A percentile compares a stretch with the other conserved stretches of the same genome.
Evolutionary conservation across 2,329 filamentous ascomycete species (phyloP).

Genomic region (Dendrostoma leiphaemia): DNA sequence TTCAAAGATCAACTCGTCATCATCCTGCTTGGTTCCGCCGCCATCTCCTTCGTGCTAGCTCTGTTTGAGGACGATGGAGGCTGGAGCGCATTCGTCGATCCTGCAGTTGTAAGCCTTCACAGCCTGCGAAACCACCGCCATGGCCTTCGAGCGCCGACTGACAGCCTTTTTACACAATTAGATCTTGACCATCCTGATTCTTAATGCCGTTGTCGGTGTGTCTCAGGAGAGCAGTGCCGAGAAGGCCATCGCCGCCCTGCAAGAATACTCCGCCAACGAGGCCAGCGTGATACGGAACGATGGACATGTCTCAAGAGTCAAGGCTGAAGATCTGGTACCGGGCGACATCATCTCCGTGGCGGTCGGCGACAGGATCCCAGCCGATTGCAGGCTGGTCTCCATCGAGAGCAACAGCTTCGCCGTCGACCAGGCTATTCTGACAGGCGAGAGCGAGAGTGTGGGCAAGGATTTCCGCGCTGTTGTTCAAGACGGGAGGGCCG

Average conservation of each 20-base stretch:
- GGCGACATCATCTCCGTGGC: slow-evolving; percentile 87
- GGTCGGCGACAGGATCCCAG: slow-evolving; percentile 90
- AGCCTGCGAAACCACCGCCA: neutral
- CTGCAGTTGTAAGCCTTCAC: slow-evolving; percentile 71
- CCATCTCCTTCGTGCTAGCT: slow-evolving; percentile 88
- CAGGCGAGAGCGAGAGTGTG: slow-evolving; percentile 96
- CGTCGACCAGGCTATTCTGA: slow-evolving; percentile 94
- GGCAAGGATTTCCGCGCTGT: slow-evolving; percentile 70
- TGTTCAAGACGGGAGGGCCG: slow-evolving; percentile 76
- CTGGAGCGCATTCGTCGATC: slow-evolving; percentile 97
- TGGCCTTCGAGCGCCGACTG: neutral
- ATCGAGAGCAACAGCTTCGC: slow-evolving; percentile 98
- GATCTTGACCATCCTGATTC: slow-evolving; percentile 94
- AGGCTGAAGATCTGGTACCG: slow-evolving; percentile 95
- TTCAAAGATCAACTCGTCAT: slow-evolving; percentile 99
- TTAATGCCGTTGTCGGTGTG: slow-evolving; percentile 96
- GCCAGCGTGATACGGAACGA: slow-evolving; percentile 85
- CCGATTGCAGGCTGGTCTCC: slow-evolving; percentile 84
- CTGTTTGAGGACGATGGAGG: slow-evolving; percentile 91
- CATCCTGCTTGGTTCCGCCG: slow-evolving; percentile 89
- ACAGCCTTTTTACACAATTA: slow-evolving; percentile 34
- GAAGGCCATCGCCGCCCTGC: slow-evolving; percentile 94
- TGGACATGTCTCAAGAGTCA: slow-evolving; percentile 76
- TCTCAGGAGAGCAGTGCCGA: slow-evolving; percentile 98
- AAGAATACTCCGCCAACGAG: slow-evolving; percentile 98